Evolutionary conservation across 257 asterid species (phyloP), one percentile per base, ranked within the genome.

Genomic region (Avicennia marina): DNA sequence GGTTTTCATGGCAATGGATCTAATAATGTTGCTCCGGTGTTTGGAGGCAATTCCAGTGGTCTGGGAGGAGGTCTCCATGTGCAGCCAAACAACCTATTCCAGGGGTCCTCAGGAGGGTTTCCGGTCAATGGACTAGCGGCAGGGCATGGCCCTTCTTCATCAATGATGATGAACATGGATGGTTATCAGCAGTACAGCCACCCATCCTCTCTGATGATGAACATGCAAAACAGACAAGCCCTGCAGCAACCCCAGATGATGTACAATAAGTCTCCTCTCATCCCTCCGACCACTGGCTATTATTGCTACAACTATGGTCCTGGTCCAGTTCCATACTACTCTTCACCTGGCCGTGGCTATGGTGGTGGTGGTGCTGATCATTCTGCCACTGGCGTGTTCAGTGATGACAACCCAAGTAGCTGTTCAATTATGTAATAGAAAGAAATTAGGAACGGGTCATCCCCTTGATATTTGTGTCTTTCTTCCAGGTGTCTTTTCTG

Each of bases 391-490:
- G 62, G 66, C 31, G 54, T 84, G 72, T 78, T 79, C 72, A 78
- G 78, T 64, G 95, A 82, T 66, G 87, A 84, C 46, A 87, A 82
- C 69, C 32, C 85, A 11, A 67, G 74, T 27, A 71, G 85, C 60
- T 84, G 94, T 62, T 75, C 84, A 4, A 57, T 87, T 47, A 80
- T 87, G 94, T 87, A 56, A 76, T 6, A 0, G 11, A 40, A 49
- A 13, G n/a, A n/a, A n/a, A n/a, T n/a, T n/a, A n/a, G n/a, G n/a
- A n/a, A n/a, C n/a, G n/a, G n/a, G n/a, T n/a, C n/a, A n/a, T n/a
- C n/a, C n/a, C n/a, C n/a, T n/a, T n/a, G n/a, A n/a, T n/a, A n/a
- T n/a, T n/a, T n/a, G n/a, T n/a, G n/a, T n/a, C n/a, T n/a, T n/a
- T n/a, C n/a, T n/a, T n/a, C n/a, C n/a, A n/a, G n/a, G n/a, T n/a